Conservation (phyloP, 2,329 filamentous ascomycete species). For the Diaporthe nobilis region DNA sequence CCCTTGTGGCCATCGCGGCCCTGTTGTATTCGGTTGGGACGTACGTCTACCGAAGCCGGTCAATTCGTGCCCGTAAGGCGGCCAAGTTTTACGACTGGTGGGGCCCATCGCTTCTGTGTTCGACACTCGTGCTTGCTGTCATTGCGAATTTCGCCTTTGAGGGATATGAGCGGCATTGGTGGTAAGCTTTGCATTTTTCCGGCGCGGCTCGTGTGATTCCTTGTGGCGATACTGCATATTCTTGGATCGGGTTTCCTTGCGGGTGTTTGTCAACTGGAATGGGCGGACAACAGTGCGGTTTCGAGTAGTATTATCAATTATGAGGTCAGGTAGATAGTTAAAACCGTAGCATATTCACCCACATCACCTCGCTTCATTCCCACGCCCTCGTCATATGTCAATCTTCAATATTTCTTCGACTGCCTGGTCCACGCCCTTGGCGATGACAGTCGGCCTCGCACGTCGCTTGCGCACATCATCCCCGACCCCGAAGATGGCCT, state of each 20-base stretch:
- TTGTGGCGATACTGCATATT: conserved; percentile 2
- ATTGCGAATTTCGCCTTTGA: conserved; percentile 85
- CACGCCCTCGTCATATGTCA: neutral
- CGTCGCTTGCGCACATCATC: conserved; percentile 44
- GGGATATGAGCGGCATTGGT: conserved; percentile 71
- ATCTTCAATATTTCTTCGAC: conserved; percentile 54
- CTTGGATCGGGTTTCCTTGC: conserved; percentile 12
- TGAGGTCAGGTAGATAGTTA: conserved; percentile 4
- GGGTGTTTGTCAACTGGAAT: neutral
- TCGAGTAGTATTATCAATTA: conserved; percentile 17
- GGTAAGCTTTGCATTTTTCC: conserved; percentile 54
- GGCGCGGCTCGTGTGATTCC: neutral
- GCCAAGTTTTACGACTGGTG: conserved; percentile 92
- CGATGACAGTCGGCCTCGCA: conserved; percentile 67
- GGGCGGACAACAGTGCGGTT: conserved; percentile 15
- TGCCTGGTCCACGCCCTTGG: conserved; percentile 70
- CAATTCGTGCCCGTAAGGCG: conserved; percentile 86
- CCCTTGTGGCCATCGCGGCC: conserved; percentile 81
- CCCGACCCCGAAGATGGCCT: conserved; percentile 48
- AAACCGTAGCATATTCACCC: neutral
- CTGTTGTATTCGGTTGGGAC: conserved; percentile 87
- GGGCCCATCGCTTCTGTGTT: conserved; percentile 84
- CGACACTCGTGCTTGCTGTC: conserved; percentile 80
- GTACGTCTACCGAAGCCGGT: conserved; percentile 89
- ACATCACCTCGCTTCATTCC: neutral